Evolutionary conservation across 352 stramenopile genomes (phyloP), one percentile per base, ranked within the genome.

Genomic region (Globisporangium iwayamae): DNA sequence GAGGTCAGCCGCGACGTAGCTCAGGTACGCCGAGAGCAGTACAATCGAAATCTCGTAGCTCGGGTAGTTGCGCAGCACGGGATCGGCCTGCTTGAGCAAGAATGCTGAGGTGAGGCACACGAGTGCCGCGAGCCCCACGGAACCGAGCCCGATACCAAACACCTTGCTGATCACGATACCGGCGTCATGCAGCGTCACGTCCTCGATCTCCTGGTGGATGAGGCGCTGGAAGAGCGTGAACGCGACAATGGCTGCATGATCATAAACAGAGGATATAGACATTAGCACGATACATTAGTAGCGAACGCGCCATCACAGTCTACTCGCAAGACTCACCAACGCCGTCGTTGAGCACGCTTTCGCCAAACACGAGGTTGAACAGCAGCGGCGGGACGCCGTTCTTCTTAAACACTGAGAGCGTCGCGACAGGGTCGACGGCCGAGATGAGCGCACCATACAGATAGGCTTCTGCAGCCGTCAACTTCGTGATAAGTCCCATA

Each of bases 331-430:
- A 91, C 59, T 83, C 76, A 76, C 82, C 86, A 34, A 98, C 89
- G 56, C 91, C 93, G 66, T 98, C 96, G 64, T 98, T 98, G 4
- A 98, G 79, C 68, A 98, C 92, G 59, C 84, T 97, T 74, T 98
- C 96, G 41, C 96, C 96, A 75, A 98, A 98, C 0, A 98, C 91
- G 52, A 98, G 78, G 68, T 98, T 98, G 69, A 98, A 98, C 6
- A 98, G 73, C 25, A 95, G 76, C 16, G 91, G 81, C 47, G 85
- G 85, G 3, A 84, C 85, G 43, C 84, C 81, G 52, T 92, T 91
- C 57, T 94, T 96, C 78, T 97, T 96, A 67, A 98, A 98, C 3
- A 98, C 90, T 0, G 90, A 94, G 4, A 98, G 68, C 14, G 92
- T 98, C 20, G 91, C 90, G 2, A 98, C 93, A 4, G 96, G 93